Evolutionary conservation across 1,284 basidiomycete species (phyloP).

Genomic region (Apiotrichum porosum): DNA sequence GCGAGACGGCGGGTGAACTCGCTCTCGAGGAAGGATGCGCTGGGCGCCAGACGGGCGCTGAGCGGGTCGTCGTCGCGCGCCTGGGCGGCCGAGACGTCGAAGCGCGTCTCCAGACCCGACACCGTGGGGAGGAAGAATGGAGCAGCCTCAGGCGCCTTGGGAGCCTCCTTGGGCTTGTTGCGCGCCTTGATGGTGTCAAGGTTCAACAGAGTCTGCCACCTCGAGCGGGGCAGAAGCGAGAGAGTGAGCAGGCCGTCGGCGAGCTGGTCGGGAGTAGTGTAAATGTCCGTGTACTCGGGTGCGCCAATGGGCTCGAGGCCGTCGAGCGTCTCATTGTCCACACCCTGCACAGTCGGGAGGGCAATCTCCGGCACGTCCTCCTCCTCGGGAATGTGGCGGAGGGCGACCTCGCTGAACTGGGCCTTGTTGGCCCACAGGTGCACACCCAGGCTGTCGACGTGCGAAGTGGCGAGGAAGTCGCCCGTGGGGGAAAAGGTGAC

Average conservation of each 20-base stretch:
- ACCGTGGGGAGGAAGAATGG: constrained; percentile 96
- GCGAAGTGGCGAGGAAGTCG: constrained; percentile 92
- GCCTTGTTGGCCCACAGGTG: constrained; percentile 97
- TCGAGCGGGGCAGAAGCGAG: constrained; percentile 81
- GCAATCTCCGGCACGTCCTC: constrained; percentile 64
- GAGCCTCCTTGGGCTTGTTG: constrained; percentile 93
- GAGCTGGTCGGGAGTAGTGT: constrained; percentile 77
- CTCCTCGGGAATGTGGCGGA: constrained; percentile 68
- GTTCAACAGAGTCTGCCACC: constrained; percentile 95
- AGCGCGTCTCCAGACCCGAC: constrained; percentile 73
- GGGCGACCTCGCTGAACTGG: constrained; percentile 80
- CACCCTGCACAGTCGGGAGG: constrained; percentile 78
- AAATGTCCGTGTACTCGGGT: constrained; percentile 59
- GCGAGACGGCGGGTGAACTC: constrained; percentile 65
- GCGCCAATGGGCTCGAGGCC: constrained; percentile 60
- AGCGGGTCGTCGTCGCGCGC: constrained; percentile 50
- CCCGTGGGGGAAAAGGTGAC: constrained; percentile 89
- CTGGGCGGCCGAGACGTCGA: constrained; percentile 55
- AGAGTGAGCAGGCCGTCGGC: constrained; percentile 83
- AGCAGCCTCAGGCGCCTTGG: constrained; percentile 88
- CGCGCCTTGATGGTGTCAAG: constrained; percentile 94
- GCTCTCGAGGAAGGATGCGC: constrained; percentile 59
- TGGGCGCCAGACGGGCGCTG: constrained; percentile 58
- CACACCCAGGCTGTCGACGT: constrained; percentile 89
- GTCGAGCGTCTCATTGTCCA: constrained; percentile 63